Evolutionary conservation across 345 rosid species (phyloP).

Genomic region (Erucastrum elatum): DNA sequence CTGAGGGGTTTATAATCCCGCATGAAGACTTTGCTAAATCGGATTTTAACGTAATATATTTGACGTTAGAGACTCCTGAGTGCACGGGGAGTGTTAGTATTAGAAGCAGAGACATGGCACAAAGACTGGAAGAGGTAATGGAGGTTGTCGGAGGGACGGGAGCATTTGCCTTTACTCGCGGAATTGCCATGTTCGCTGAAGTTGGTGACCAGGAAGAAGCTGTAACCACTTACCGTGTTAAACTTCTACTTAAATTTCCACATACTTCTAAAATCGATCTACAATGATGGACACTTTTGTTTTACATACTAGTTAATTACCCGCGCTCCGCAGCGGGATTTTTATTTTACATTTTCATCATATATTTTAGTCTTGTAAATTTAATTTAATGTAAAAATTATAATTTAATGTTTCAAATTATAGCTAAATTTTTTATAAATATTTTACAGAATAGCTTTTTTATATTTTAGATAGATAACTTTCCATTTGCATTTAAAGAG

Average conservation of each 20-base stretch:
- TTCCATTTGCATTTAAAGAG: too few species aligned
- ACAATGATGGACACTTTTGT: conserved; percentile 38
- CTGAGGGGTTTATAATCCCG: conserved; percentile 79
- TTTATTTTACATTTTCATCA: too few species aligned
- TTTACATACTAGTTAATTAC: too few species aligned
- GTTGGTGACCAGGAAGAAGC: conserved; percentile 26
- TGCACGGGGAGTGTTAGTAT: conserved; percentile 66
- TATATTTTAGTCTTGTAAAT: too few species aligned
- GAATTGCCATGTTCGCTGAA: conserved; percentile 58
- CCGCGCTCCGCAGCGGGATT: too few species aligned
- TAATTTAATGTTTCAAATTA: too few species aligned
- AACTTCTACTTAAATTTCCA: conserved; percentile 71
- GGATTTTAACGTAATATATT: conserved; percentile 65
- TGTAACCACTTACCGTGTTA: conserved; percentile 60
- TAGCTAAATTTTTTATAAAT: too few species aligned
- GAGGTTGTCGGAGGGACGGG: conserved; percentile 81
- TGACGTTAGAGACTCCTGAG: conserved; percentile 58
- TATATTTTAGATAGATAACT: too few species aligned
- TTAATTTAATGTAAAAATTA: too few species aligned
- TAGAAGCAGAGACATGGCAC: conserved; percentile 48
- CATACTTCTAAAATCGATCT: conserved; percentile 51
- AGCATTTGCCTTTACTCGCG: conserved; percentile 75
- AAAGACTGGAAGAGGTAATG: conserved; percentile 51
- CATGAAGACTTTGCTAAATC: conserved; percentile 59
- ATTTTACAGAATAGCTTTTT: too few species aligned